Percentiles rank a stretch among this genome's conserved stretches.
phyloP scores from a whole-genome alignment of 164 flowering plant species.

The Euptelea pleiosperma region DNA sequence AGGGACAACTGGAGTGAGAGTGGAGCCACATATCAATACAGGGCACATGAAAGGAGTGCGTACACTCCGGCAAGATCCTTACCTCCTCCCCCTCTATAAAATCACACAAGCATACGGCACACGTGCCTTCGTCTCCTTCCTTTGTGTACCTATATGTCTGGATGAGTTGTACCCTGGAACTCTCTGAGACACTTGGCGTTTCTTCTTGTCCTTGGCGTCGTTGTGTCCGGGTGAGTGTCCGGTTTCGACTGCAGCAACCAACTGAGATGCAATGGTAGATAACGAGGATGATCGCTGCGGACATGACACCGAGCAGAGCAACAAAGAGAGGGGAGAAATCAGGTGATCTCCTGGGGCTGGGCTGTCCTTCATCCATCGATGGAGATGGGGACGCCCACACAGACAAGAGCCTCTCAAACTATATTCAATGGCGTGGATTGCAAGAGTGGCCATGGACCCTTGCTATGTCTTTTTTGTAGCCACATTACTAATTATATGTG shows the following conservation, averaged over 20 bases:
- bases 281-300: conserved; percentile 21
- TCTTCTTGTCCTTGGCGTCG: not conserved
- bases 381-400: too few species aligned
- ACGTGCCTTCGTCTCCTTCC: conserved; percentile 16
- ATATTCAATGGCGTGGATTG: too few species aligned
- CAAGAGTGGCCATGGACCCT: too few species aligned
- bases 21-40: conserved; percentile 54
- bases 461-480: too few species aligned
- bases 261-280: conserved; percentile 29
- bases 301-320: conserved; percentile 17
- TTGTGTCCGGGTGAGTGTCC: not conserved
- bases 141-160: conserved; percentile 30
- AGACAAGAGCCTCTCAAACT: too few species aligned
- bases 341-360: too few species aligned
- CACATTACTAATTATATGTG: too few species aligned
- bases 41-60: conserved; percentile 40
- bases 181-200: conserved; percentile 2
- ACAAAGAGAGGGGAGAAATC: conserved; percentile 3
- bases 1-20: conserved; percentile 43
- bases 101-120: conserved; percentile 41
- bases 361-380: conserved; percentile 9
- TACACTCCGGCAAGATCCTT: conserved; percentile 39
- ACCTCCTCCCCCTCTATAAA: conserved; percentile 44
- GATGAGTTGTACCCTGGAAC: conserved; percentile 16
- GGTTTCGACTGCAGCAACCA: conserved; percentile 19